Evolutionary conservation across 768 basidiomycete genomes (phyloP).

Genomic region (Sporobolomyces roseus): DNA sequence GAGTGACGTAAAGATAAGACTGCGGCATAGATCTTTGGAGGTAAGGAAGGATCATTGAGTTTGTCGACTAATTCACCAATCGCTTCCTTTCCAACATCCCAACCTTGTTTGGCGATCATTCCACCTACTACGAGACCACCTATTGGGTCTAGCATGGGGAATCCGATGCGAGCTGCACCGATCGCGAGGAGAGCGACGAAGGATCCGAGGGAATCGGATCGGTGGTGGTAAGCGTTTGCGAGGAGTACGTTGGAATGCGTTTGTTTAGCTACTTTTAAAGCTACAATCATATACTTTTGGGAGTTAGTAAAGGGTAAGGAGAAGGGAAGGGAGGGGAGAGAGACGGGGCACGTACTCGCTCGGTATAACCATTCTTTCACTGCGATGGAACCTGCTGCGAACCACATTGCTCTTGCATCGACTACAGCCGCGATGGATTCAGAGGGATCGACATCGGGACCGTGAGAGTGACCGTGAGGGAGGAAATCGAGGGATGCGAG

Average conservation of each 20-base stretch:
- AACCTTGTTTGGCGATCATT: constrained; percentile 46
- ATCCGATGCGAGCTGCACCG: constrained; percentile 62
- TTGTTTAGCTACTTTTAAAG: constrained; percentile 71
- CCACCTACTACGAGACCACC: constrained; percentile 61
- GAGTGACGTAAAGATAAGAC: constrained; percentile 59
- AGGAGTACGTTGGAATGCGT: constrained; percentile 85
- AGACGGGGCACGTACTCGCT: constrained; percentile 51
- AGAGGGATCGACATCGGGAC: too few relatives aligned
- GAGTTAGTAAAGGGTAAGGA: too few relatives aligned
- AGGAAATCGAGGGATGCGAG: constrained; percentile 47
- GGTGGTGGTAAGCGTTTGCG: constrained; percentile 96
- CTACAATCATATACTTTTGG: not conserved
- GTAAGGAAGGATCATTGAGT: constrained; percentile 81
- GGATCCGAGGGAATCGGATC: constrained; percentile 94
- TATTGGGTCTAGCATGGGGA: constrained; percentile 86
- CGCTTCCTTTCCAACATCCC: constrained; percentile 41
- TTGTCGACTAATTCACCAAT: constrained; percentile 55
- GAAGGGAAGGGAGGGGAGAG: not conserved
- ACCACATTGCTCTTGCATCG: constrained; percentile 96
- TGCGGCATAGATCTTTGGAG: constrained; percentile 69
- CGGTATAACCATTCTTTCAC: constrained; percentile 92
- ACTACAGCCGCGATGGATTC: constrained; percentile 56
- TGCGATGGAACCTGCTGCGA: constrained; percentile 73
- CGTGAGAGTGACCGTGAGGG: constrained; percentile 54
- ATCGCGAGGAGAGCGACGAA: constrained; percentile 87